phyloP scores from a whole-genome alignment of 163 green algal species.

The Smithsoniella earleae region DNA sequence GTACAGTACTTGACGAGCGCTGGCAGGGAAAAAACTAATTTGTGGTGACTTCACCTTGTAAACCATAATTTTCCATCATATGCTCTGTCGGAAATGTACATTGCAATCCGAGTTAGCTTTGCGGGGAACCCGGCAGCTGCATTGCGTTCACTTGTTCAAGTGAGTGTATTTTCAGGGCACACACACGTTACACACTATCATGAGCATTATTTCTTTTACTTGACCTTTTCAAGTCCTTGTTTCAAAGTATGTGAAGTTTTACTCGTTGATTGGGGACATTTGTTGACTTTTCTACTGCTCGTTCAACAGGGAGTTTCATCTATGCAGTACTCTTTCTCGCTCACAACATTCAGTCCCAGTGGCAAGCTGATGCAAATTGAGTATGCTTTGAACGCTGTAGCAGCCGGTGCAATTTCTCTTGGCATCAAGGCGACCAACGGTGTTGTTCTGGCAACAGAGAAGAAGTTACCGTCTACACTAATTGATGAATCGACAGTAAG shows the following conservation, averaged over 20 bases:
- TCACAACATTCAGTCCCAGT: conserved; percentile 92
- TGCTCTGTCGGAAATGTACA: too few species aligned
- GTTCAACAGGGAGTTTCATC: too few species aligned
- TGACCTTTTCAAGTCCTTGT: background rate
- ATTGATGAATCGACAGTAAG: conserved; percentile 90
- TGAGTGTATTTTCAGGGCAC: too few species aligned
- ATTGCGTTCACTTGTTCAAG: too few species aligned
- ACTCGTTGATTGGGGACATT: background rate
- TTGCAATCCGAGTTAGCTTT: too few species aligned
- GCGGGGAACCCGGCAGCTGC: too few species aligned
- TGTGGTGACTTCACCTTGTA: too few species aligned
- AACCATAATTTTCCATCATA: too few species aligned
- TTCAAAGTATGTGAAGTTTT: background rate
- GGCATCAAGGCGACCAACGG: conserved; percentile 93
- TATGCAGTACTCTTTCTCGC: conserved; percentile 81
- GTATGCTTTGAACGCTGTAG: conserved; percentile 93
- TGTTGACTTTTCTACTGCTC: too few species aligned
- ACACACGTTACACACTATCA: too few species aligned
- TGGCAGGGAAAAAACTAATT: too few species aligned
- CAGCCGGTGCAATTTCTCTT: conserved; percentile 84
- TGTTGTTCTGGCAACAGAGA: conserved; percentile 98
- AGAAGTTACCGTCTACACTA: conserved; percentile 84
- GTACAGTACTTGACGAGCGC: too few species aligned
- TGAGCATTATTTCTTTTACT: background rate
- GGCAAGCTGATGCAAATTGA: conserved; percentile 99